Percentiles rank a stretch among this genome's conserved stretches.
phyloP scores from a whole-genome alignment of 176 grass and related monocot genomes.

The Raddia distichophylla region DNA sequence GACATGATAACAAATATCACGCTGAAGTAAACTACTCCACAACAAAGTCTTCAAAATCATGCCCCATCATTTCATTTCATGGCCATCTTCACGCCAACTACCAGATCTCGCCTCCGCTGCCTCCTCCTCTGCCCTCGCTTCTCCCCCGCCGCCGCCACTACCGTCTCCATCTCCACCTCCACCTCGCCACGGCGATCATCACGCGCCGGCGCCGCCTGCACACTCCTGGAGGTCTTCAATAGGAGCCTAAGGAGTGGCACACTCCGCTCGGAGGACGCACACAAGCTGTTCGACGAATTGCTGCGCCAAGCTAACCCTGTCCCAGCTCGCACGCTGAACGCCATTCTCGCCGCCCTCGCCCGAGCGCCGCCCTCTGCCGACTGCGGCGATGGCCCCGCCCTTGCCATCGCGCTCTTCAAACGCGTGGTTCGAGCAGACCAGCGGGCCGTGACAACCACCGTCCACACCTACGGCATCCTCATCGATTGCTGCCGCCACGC shows the following conservation, averaged over 20 bases:
- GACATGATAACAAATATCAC: too few species aligned
- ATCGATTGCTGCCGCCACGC: slow-evolving; percentile 29
- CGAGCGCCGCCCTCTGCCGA: neutral
- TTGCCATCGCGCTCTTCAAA: slow-evolving; percentile 25
- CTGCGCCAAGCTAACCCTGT: neutral
- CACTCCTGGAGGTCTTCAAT: neutral
- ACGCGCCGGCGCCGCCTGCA: too few species aligned
- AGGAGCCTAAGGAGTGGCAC: neutral
- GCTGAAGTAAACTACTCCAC: too few species aligned
- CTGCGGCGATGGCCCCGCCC: neutral
- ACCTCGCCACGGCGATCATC: neutral
- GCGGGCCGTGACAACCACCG: neutral
- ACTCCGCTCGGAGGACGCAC: neutral
- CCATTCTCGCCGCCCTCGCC: neutral
- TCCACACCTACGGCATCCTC: slow-evolving; percentile 27
- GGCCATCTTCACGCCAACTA: neutral
- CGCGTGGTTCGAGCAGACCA: neutral
- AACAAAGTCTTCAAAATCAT: too few species aligned
- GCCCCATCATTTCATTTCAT: too few species aligned
- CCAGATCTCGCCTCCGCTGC: neutral
- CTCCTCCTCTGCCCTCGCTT: too few species aligned
- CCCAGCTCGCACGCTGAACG: neutral
- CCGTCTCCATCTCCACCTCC: too few species aligned
- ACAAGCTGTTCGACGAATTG: slow-evolving; percentile 14
- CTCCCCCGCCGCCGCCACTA: neutral